Evolutionary conservation across 768 basidiomycete genomes (phyloP), one percentile per base, ranked within the genome.

Genomic region (Panaeolus cyanescens): DNA sequence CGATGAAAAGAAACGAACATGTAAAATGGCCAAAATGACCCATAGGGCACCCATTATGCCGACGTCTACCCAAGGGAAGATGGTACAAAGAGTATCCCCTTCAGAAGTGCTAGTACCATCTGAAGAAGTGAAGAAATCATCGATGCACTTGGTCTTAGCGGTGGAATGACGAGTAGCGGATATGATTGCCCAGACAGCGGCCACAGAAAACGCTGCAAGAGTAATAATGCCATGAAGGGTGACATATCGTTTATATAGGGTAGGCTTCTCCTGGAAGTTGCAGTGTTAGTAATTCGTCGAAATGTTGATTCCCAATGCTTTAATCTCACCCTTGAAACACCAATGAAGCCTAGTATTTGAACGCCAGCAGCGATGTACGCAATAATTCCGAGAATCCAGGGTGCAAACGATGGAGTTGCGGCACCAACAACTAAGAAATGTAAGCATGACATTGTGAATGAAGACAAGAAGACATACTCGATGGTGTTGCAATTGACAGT

Each of bases 31-130:
- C 28, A 97, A 79, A 15, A 97, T 69, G 9, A 91, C 74, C 92
- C 95, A 98, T 5, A 97, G 79, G 7, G 85, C 93, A 19, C 82
- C 90, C 94, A 99, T 96, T 59, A 98, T 77, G 34, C 96, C 96
- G 13, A 97, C 79, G 67, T 92, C 91, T 9, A 93, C 91, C 93
- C 95, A 97, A 4, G 94, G 82, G 70, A 98, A 96, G 58, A 97
- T 90, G 53, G 88, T 80, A 76, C 97, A 99, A 22, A 99, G 81
- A 5, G 84, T 86, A 33, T 87, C 73, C 5, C 87, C 91, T 71
- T 93, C 84, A 34, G 74, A 71, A 55, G 74, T 65, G 61, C 66
- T 69, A 12, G 75, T 73, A 4, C 75, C 68, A 65, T 76, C 71
- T 17, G 78, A 65, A 64, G 76, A 71, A n/a, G 79, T 69, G 71